Percentiles rank a stretch among this genome's conserved stretches.
Conservation (phyloP, 2,329 filamentous ascomycete species). For the Colletotrichum sojae region DNA sequence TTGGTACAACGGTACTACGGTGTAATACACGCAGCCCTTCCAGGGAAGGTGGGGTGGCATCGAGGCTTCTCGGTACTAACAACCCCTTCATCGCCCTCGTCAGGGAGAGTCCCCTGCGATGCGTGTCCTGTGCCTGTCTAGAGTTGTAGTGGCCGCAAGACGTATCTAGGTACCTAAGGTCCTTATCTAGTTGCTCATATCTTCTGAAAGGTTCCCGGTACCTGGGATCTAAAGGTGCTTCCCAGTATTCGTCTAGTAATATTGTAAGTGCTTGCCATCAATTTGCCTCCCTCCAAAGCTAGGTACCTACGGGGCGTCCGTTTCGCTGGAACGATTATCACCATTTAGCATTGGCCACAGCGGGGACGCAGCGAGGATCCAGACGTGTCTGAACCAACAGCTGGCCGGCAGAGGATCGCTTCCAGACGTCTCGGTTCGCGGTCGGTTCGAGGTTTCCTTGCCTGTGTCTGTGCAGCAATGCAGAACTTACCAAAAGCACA, state of each 20-base stretch:
- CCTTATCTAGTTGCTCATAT: background rate
- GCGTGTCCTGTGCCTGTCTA: constrained; percentile 13
- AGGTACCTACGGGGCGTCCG: background rate
- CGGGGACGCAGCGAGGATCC: constrained; percentile 10
- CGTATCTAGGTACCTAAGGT: background rate
- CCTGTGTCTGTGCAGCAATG: constrained; percentile 26
- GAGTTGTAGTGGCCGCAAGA: constrained; percentile 1
- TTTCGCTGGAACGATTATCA: background rate
- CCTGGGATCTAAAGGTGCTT: background rate
- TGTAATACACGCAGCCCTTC: too few species aligned
- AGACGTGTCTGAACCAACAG: constrained; percentile 4
- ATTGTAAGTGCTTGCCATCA: background rate
- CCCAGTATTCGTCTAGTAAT: background rate
- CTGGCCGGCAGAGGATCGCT: background rate
- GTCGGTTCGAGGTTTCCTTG: constrained; percentile 2
- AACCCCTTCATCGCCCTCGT: constrained; percentile 1
- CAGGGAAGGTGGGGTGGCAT: background rate
- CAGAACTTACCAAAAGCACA: background rate
- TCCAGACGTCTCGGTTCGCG: constrained; percentile 7
- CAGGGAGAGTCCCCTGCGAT: background rate
- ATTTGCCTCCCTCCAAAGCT: constrained; percentile 20
- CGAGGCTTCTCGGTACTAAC: constrained; percentile 6
- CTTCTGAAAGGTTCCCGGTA: background rate
- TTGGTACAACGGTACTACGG: too few species aligned
- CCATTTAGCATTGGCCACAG: constrained; percentile 20